A percentile compares a stretch with the other conserved stretches of the same genome.
phyloP scores from a whole-genome alignment of 108 stramenopile species.

The Epithemia pelagica region DNA sequence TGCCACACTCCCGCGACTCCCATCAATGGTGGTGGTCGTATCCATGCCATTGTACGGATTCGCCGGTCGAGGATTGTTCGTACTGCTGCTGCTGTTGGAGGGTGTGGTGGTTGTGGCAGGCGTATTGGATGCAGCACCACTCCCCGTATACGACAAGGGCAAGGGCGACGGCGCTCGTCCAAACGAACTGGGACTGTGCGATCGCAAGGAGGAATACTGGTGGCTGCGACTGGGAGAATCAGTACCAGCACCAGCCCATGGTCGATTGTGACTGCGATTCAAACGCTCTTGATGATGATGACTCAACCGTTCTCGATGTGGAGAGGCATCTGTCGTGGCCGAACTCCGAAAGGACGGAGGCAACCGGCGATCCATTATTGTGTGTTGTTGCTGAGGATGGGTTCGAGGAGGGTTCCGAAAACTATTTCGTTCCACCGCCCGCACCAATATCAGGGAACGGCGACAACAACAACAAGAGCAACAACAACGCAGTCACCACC shows the following conservation, averaged over 20 bases:
- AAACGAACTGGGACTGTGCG: background rate
- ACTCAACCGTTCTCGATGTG: background rate
- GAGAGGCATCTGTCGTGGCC: background rate
- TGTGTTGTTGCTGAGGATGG: no score
- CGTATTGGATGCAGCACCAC: background rate
- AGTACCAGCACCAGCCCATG: background rate
- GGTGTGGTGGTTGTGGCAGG: background rate
- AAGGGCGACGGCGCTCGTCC: background rate
- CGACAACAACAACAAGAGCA: no score
- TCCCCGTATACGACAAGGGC: background rate
- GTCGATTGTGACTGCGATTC: background rate
- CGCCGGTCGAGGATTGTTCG: background rate
- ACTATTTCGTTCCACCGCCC: no score
- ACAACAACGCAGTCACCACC: no score
- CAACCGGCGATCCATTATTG: background rate
- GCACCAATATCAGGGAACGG: no score
- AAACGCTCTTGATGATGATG: no score
- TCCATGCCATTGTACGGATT: background rate
- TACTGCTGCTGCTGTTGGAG: background rate
- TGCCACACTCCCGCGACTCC: background rate
- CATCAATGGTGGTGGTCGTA: background rate
- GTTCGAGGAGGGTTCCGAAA: no score
- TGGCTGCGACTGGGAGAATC: background rate
- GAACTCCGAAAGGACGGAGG: background rate
- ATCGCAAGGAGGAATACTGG: background rate